phyloP scores from a whole-genome alignment of 176 grass and related monocot genomes.

The Oryza rufipogon region DNA sequence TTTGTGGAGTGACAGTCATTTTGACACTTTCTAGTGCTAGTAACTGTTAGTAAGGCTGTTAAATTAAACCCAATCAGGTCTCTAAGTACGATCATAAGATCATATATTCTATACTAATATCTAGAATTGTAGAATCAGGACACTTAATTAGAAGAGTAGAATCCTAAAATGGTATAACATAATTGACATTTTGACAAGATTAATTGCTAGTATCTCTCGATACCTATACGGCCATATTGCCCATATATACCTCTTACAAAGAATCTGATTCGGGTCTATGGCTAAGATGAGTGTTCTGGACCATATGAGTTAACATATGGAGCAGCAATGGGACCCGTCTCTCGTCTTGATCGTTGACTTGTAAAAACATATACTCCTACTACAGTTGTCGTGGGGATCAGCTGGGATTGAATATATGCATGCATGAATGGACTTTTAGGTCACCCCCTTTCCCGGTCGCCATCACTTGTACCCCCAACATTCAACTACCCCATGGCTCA shows the following conservation, averaged over 20 bases:
- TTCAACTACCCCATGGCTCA: constrained; percentile 10
- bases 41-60: too few species aligned
- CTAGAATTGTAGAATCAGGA: too few species aligned
- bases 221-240: too few species aligned
- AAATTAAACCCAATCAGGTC: too few species aligned
- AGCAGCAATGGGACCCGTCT: not conserved
- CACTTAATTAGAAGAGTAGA: too few species aligned
- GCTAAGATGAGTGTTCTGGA: not conserved
- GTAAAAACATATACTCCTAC: not conserved
- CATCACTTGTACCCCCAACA: constrained; percentile 32
- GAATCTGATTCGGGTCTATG: not conserved
- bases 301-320: not conserved
- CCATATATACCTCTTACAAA: not conserved
- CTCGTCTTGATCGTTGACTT: constrained; percentile 30
- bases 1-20: too few species aligned
- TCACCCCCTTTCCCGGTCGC: constrained; percentile 33
- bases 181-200: too few species aligned
- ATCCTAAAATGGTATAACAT: too few species aligned
- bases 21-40: too few species aligned
- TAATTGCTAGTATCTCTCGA: too few species aligned
- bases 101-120: too few species aligned
- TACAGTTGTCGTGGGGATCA: not conserved
- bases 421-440: constrained; percentile 39
- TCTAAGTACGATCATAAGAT: too few species aligned
- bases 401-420: not conserved